phyloP scores from a whole-genome alignment of 495 filamentous ascomycete genomes.

The Penicillium cosmopolitanum region DNA sequence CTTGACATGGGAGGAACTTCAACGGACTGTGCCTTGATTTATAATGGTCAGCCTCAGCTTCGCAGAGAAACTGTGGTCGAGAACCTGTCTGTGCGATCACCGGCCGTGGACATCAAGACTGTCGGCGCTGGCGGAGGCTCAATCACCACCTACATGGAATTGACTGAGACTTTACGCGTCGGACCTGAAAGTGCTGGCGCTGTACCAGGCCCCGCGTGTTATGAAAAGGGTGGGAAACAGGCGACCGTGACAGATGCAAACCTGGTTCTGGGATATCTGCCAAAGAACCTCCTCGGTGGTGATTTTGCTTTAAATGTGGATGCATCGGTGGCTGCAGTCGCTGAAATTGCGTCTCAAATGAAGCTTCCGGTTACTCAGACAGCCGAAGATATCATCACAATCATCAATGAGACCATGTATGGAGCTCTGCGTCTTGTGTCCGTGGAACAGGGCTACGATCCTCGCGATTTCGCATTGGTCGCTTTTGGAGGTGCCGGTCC shows the following conservation, averaged over 20 bases:
- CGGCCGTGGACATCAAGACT: slow-evolving; percentile 53
- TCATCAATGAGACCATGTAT: slow-evolving; percentile 57
- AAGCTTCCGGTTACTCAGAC: slow-evolving; percentile 43
- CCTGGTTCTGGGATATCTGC: slow-evolving; percentile 52
- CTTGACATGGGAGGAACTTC: slow-evolving; percentile 57
- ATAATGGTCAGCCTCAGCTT: slow-evolving; percentile 47
- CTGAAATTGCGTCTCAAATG: slow-evolving; percentile 47
- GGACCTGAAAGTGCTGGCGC: slow-evolving; percentile 55
- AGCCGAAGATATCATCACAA: slow-evolving; percentile 51
- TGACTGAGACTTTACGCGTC: slow-evolving; percentile 52
- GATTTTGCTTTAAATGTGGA: slow-evolving; percentile 46
- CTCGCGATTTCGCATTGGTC: slow-evolving; percentile 55
- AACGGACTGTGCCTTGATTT: slow-evolving; percentile 52
- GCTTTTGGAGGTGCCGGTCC: slow-evolving; percentile 57
- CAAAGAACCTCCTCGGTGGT: slow-evolving; percentile 48
- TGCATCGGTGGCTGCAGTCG: slow-evolving; percentile 41
- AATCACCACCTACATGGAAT: slow-evolving; percentile 47
- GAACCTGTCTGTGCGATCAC: slow-evolving; percentile 49
- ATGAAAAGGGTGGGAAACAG: slow-evolving; percentile 48
- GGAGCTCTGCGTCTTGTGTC: slow-evolving; percentile 54
- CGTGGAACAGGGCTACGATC: slow-evolving; percentile 56
- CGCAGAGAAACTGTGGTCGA: slow-evolving; percentile 51
- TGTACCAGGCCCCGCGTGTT: slow-evolving; percentile 50
- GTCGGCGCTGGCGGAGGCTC: slow-evolving; percentile 56
- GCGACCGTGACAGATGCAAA: slow-evolving; percentile 57